Conservation (phyloP, 345 rosid genomes). For the Corchorus olitorius region DNA sequence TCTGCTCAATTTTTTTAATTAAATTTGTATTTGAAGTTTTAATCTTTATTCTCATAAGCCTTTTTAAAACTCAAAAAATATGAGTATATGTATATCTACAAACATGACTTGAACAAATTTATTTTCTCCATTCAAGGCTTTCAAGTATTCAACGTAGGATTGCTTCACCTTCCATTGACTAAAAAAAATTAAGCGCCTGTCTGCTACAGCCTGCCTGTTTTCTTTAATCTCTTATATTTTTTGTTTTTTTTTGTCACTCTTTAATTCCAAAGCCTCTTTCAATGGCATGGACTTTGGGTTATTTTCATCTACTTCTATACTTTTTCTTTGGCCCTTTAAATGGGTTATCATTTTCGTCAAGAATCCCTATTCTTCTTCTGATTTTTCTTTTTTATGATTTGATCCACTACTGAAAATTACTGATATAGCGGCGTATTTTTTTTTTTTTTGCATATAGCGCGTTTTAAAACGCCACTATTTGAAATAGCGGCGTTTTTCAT, state of each 20-base stretch:
- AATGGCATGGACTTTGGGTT: neutral
- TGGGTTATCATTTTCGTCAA: neutral
- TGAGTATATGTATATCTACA: no score
- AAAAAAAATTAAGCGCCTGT: neutral
- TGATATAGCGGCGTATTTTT: no score
- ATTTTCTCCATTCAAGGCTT: no score
- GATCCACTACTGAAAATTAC: neutral
- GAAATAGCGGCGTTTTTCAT: no score
- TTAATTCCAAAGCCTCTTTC: neutral
- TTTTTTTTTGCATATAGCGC: no score
- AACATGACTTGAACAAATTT: no score
- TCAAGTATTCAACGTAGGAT: neutral
- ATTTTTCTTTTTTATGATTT: neutral
- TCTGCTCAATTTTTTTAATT: no score
- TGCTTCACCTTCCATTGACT: conserved; percentile 2
- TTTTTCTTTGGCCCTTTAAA: neutral
- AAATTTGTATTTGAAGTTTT: no score
- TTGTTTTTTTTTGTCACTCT: neutral
- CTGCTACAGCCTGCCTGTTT: neutral
- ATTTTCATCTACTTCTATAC: neutral
- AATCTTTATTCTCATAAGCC: no score
- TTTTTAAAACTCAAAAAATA: no score
- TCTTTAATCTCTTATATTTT: neutral
- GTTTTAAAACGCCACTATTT: no score
- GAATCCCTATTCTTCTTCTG: neutral